These are phyloP conservation scores for Hydnum rufescens DNA, from an alignment of 768 basidiomycete species.

Conservation along the genomic window DNA sequence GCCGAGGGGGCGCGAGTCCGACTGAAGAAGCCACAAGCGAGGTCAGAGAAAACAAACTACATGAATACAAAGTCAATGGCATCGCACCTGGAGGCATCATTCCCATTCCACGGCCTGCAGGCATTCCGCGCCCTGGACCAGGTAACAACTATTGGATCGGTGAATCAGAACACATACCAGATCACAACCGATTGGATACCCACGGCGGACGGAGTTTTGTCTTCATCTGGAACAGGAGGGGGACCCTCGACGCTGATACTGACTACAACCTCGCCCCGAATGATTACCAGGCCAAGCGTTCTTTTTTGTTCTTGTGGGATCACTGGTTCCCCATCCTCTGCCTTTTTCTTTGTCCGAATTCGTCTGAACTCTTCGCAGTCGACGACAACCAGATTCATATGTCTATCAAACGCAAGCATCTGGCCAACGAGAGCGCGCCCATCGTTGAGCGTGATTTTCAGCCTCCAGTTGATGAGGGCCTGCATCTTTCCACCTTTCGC, in stretches of 20 bases:
- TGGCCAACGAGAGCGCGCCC: constrained; percentile 89
- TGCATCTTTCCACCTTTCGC: constrained; percentile 98
- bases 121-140: constrained; percentile 88
- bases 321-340: constrained; percentile 25
- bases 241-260: constrained; percentile 90
- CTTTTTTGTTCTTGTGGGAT: constrained; percentile 77
- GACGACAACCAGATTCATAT: constrained; percentile 97
- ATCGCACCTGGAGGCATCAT: constrained; percentile 21
- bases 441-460: constrained; percentile 94
- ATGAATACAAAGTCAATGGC: neutral
- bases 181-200: neutral
- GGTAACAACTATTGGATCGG: constrained; percentile 37
- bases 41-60: too few species aligned
- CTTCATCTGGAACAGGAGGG: constrained; percentile 76
- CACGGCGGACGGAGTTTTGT: constrained; percentile 25
- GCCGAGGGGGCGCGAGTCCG: constrained; percentile 19
- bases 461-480: constrained; percentile 89
- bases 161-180: constrained; percentile 2
- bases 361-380: constrained; percentile 97
- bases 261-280: constrained; percentile 92
- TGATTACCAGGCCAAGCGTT: constrained; percentile 85
- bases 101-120: constrained; percentile 92
- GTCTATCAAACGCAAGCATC: constrained; percentile 98
- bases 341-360: constrained; percentile 83
- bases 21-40: neutral